These are phyloP conservation scores for Cutaneotrichosporon dermatis DNA, from an alignment of 1,284 basidiomycete genomes.

Conservation along the genomic window DNA sequence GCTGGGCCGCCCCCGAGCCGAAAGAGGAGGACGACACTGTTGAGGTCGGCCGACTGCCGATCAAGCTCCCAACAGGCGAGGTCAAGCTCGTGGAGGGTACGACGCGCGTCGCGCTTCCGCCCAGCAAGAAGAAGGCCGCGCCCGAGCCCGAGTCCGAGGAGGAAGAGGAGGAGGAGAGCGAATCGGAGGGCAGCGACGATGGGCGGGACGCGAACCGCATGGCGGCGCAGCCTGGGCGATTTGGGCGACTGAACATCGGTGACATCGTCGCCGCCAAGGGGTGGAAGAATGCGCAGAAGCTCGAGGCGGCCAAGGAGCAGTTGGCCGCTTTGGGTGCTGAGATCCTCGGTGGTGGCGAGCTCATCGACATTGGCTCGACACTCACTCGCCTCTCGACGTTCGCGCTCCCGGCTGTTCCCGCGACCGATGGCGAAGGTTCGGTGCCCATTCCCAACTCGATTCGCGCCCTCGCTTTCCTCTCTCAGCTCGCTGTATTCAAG, in stretches of 20 bases:
- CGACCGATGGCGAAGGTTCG: slow-evolving; percentile 48
- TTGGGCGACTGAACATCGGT: slow-evolving; percentile 72
- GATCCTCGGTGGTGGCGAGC: slow-evolving; percentile 66
- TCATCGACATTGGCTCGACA: slow-evolving; percentile 60
- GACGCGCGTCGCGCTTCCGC: slow-evolving; percentile 50
- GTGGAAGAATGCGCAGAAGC: slow-evolving; percentile 61
- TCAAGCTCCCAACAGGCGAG: slow-evolving; percentile 74
- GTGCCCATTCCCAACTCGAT: slow-evolving; percentile 75
- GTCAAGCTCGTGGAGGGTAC: slow-evolving; percentile 55
- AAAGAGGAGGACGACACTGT: slow-evolving; percentile 33
- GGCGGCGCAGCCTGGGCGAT: slow-evolving; percentile 53
- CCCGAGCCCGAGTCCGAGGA: slow-evolving; percentile 49
- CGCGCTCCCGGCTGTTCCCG: slow-evolving; percentile 66
- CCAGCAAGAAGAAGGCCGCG: slow-evolving; percentile 27
- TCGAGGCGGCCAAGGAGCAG: slow-evolving; percentile 81
- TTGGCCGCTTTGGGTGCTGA: slow-evolving; percentile 84
- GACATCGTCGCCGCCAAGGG: slow-evolving; percentile 60
- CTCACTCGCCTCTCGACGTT: slow-evolving; percentile 82
- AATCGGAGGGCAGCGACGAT: slow-evolving; percentile 51
- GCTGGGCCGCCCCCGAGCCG: slow-evolving; percentile 29
- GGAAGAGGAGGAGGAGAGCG: slow-evolving; percentile 51
- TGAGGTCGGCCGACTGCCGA: slow-evolving; percentile 68
- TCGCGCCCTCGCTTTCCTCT: slow-evolving; percentile 81
- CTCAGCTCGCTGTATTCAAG: slow-evolving; percentile 89
- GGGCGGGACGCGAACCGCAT: slow-evolving; percentile 45